Evolutionary conservation across 306 rosid genomes (phyloP), one percentile per base, ranked within the genome.

Genomic region (Rosa rugosa): DNA sequence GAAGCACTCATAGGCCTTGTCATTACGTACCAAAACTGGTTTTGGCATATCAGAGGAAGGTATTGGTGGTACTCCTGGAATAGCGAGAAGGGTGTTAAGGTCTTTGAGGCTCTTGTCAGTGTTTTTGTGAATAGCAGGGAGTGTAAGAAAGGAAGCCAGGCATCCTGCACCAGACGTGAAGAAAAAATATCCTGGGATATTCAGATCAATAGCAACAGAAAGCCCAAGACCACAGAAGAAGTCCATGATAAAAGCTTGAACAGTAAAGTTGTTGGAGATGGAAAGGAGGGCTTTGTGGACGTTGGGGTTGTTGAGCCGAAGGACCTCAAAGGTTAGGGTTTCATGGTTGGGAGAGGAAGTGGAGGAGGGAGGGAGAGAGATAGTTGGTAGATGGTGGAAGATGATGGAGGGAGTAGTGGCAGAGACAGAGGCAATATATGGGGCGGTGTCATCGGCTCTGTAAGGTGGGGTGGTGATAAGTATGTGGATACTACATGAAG

Each of bases 171-270:
- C 75, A 34, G 78, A 70, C n/a, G 94, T 83, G 80, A 38, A 78
- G 72, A 77, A 90, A 71, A 49, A 75, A 77, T 69, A 86, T 14
- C 80, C 56, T 12, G 88, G 86, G 45, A 89, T 50, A 51, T 81
- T 75, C 40, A 88, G 81, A 20, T 62, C 18, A 3, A 51, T 22
- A 1, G 89, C 45, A 10, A 81, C 83, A 14, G 78, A 18, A n/a
- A 82, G 49, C 2, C 72, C 59, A 6, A 49, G 23, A 40, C 17
- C 57, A 83, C 88, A 83, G 57, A 91, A 66, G 77, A 83, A 76
- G 57, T 89, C 89, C 59, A 87, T 20, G 56, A 89, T 36, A 49
- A 89, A 10, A 5, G 90, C 96, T 23, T 69, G 63, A 23, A 86
- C 40, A 45, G 54, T 44, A 46, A 44, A 57, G 16, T 13, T 42